Evolutionary conservation across 208 protist species (phyloP).

Genomic region (Acanthamoeba polyphaga): DNA sequence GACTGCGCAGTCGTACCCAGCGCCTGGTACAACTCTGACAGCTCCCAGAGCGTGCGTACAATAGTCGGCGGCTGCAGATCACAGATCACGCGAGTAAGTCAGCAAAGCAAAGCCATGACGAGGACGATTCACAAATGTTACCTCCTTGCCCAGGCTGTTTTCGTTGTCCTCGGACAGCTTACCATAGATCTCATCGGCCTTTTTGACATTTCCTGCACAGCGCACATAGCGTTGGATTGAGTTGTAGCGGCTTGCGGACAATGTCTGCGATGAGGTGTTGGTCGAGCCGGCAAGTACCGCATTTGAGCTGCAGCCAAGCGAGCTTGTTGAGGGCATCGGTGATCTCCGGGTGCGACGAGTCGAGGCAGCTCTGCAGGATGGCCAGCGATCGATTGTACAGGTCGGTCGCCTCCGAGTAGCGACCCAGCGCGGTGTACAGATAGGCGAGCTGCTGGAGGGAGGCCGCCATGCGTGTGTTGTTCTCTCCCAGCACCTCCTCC

Average conservation of each 20-base stretch:
- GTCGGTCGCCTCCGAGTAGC: conserved; percentile 32
- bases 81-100: neutral
- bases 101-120: neutral
- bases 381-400: conserved; percentile 34
- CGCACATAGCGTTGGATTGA: neutral
- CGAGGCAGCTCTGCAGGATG: conserved; percentile 53
- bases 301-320: conserved; percentile 44
- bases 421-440: conserved; percentile 66
- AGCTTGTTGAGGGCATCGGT: conserved; percentile 42
- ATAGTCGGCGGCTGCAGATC: conserved; percentile 2
- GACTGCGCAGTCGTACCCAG: conserved; percentile 4
- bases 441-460: conserved; percentile 70
- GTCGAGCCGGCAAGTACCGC: neutral
- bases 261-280: neutral
- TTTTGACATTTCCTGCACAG: neutral
- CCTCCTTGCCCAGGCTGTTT: conserved; percentile 54
- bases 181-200: conserved; percentile 35
- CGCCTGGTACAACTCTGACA: conserved; percentile 68
- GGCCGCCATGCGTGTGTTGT: conserved; percentile 41
- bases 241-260: neutral
- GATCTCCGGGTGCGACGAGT: conserved; percentile 23
- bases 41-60: conserved; percentile 35
- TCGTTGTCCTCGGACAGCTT: conserved; percentile 22
- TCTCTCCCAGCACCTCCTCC: conserved; percentile 57
- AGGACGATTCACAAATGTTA: neutral